Conservation (phyloP, 2,329 filamentous ascomycete genomes). For the Beauveria asiatica region DNA sequence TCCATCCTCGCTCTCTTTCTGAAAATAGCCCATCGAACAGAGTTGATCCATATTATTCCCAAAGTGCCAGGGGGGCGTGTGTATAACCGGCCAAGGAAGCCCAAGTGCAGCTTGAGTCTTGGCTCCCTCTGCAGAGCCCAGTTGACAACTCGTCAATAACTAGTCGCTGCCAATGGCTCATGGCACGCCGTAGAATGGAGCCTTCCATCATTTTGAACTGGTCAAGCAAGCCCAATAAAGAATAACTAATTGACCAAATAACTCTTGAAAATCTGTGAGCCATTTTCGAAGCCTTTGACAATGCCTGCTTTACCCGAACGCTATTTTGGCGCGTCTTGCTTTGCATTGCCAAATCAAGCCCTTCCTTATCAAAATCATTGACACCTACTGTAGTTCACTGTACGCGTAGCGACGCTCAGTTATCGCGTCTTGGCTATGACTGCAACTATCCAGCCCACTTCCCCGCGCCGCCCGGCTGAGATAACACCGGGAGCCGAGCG, state of each 20-base stretch:
- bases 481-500: conserved; percentile 1
- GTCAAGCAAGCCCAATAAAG: neutral
- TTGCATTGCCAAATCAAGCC: no score
- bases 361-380: neutral
- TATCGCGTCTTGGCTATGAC: conserved; percentile 3
- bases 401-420: neutral
- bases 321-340: neutral
- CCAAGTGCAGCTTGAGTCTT: neutral
- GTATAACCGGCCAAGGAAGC: neutral
- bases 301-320: neutral
- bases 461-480: neutral
- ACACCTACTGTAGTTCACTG: neutral
- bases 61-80: conserved; percentile 1
- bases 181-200: neutral
- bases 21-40: neutral
- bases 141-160: neutral
- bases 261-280: neutral
- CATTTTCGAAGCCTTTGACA: neutral
- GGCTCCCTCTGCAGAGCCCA: neutral
- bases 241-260: neutral
- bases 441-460: conserved; percentile 1
- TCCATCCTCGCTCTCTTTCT: neutral
- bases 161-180: neutral
- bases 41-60: neutral
- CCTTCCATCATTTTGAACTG: neutral